Base-by-base conservation (phyloP, 2,329 filamentous ascomycete genomes). In the Epichloe coenophiala region DNA sequence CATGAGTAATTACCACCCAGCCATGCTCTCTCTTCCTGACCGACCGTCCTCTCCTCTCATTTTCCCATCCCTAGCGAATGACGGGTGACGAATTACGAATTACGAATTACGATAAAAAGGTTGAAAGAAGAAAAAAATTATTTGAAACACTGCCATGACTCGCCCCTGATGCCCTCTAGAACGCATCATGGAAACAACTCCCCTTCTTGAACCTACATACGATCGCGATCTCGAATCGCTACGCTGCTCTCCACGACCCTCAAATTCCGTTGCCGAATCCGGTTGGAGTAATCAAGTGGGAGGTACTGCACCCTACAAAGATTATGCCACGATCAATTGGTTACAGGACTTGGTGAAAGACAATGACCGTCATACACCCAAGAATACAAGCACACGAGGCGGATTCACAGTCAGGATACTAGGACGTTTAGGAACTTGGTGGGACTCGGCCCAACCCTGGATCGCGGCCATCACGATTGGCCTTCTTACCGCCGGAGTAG, bases 311-410 rank as follows among this genome's bases (percentile, higher is more conserved):
- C 73, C 76, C 1, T 82, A 81, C 58, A 80, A 78, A 57, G 74
- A 80, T 55, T 81, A 82, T 56, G 76, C 73, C 7, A 79, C 77
- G 1, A 80, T 81, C 51, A 77, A 82, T 61, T 81, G 77, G 77
- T 66, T 81, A 9, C 78, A 79, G 60, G 76, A 79, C 56, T 61
- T 81, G 51, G 74, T 78, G 60, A 78, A 78, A 63, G 75, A 78
- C 56, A 76, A 76, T 2, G 75, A 73, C 55, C 73, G 75, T n/a
- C 68, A 69, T 19, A 31, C 19, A 19, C 15, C 12, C 45, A 33
- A n/a, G n/a, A 37, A n/a, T 5, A 9, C 44, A 51, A 68, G 75
- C 40, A 17, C 17, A 36, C 19, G 60, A 62, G 38, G 61, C 76
- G n/a, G 67, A 71, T 49, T 63, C 66, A 64, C 9, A 63, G 61